Evolutionary conservation across 1,284 basidiomycete species (phyloP).

Genomic region (Pisolithus thermaeus): DNA sequence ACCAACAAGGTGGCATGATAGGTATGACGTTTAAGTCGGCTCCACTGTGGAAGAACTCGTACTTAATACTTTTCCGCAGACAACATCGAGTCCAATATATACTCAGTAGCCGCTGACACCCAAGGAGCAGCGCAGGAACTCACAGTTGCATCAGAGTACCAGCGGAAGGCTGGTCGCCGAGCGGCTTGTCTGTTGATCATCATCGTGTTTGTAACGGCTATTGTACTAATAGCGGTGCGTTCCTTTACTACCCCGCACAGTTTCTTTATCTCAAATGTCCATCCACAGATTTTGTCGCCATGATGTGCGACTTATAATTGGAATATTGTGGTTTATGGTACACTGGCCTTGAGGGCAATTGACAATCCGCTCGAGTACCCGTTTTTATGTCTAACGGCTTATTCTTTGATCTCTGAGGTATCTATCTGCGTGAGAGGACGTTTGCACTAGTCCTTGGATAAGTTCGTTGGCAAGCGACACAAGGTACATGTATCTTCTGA

Average conservation of each 20-base stretch:
- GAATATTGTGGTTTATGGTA: background rate
- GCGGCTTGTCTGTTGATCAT: conserved; percentile 89
- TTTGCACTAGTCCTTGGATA: background rate
- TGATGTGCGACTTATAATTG: background rate
- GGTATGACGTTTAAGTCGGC: conserved; percentile 48
- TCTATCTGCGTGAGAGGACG: conserved; percentile 26
- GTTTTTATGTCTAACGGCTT: conserved; percentile 21
- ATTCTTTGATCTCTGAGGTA: conserved; percentile 30
- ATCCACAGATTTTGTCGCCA: background rate
- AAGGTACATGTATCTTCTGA: too few species aligned
- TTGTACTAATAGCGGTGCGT: conserved; percentile 86
- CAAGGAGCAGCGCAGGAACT: conserved; percentile 84
- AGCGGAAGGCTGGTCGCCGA: conserved; percentile 87
- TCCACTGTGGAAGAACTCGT: background rate
- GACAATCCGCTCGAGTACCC: background rate
- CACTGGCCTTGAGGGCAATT: background rate
- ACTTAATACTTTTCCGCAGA: conserved; percentile 46
- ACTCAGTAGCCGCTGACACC: conserved; percentile 81
- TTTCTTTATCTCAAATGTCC: background rate
- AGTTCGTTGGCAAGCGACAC: too few species aligned
- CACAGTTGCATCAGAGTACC: conserved; percentile 87
- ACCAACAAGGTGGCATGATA: conserved; percentile 92
- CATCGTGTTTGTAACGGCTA: conserved; percentile 78
- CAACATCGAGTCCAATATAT: conserved; percentile 95
- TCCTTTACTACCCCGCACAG: background rate